Conservation (phyloP, 208 protist genomes). For the Trypanosoma platydactyli region DNA sequence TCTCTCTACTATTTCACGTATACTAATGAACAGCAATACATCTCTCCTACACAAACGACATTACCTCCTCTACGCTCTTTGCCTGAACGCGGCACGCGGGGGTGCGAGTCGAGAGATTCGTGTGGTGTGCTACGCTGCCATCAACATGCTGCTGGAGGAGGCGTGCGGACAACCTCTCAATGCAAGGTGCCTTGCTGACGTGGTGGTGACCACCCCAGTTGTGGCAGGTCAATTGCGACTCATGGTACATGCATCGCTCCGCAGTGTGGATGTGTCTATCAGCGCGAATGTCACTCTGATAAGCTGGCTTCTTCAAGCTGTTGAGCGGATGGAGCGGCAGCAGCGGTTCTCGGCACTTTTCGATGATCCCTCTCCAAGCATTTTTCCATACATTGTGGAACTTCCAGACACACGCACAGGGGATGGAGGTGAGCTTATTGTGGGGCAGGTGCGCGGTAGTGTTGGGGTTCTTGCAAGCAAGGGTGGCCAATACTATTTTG, state of each 20-base stretch:
- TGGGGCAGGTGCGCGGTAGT: constrained; percentile 86
- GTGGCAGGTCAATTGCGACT: constrained; percentile 62
- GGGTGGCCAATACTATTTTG: constrained; percentile 77
- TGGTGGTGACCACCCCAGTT: constrained; percentile 48
- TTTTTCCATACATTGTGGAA: constrained; percentile 69
- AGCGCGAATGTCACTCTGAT: constrained; percentile 50
- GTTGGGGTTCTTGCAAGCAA: constrained; percentile 57
- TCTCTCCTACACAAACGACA: constrained; percentile 41
- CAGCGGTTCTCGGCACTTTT: constrained; percentile 56
- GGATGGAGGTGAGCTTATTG: constrained; percentile 70
- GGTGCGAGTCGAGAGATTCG: constrained; percentile 35
- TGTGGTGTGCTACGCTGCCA: constrained; percentile 49
- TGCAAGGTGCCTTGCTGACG: constrained; percentile 39
- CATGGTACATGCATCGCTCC: constrained; percentile 65
- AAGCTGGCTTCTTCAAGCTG: constrained; percentile 53
- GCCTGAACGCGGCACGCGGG: constrained; percentile 38
- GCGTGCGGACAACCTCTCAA: constrained; percentile 38
- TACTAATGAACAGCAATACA: constrained; percentile 48
- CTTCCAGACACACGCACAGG: constrained; percentile 72
- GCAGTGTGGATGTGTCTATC: constrained; percentile 42
- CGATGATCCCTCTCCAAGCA: constrained; percentile 32
- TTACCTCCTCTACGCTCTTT: constrained; percentile 73
- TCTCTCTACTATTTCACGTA: constrained; percentile 51
- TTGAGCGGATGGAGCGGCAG: constrained; percentile 57
- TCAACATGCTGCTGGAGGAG: constrained; percentile 71